Conservation (phyloP, 2,329 filamentous ascomycete genomes). For the Teratosphaeria destructans region DNA sequence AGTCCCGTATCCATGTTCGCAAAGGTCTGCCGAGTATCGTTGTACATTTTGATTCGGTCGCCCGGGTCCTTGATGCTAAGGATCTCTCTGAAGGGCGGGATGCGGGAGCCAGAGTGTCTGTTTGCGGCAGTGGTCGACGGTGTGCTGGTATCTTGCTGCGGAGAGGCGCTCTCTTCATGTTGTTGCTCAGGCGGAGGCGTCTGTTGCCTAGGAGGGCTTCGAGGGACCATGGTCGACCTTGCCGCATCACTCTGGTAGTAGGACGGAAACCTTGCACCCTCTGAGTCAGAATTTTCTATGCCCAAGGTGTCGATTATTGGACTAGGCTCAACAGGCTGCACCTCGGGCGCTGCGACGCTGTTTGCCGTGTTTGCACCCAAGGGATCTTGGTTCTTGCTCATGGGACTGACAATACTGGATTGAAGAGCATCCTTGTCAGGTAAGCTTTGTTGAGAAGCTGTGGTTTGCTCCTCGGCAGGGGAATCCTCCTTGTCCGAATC, state of each 20-base stretch:
- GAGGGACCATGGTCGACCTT: not conserved
- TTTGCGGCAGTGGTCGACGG: not conserved
- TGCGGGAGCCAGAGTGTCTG: constrained; percentile 17
- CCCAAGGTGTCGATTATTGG: constrained; percentile 10
- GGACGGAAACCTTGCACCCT: not conserved
- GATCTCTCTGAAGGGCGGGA: constrained; percentile 65
- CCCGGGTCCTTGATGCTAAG: constrained; percentile 53
- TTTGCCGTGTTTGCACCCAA: constrained; percentile 1
- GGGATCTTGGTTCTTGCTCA: constrained; percentile 12
- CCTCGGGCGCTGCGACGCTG: constrained; percentile 5
- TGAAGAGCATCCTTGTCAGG: not conserved
- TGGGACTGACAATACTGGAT: constrained; percentile 9
- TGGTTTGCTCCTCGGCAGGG: constrained; percentile 8
- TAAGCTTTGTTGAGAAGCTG: not conserved
- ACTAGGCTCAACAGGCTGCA: constrained; percentile 13
- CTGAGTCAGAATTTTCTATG: not conserved
- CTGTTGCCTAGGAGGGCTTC: not conserved
- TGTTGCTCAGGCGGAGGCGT: not conserved
- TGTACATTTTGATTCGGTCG: constrained; percentile 64
- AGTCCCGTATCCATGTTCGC: constrained; percentile 65
- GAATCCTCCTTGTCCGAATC: constrained; percentile 20
- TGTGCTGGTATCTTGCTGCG: not conserved
- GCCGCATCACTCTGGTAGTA: constrained; percentile 5
- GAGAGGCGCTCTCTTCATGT: not conserved
- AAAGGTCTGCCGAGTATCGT: constrained; percentile 61